Base-by-base conservation (phyloP, 495 filamentous ascomycete species). In the Friedmanniomyces endolithicus region DNA sequence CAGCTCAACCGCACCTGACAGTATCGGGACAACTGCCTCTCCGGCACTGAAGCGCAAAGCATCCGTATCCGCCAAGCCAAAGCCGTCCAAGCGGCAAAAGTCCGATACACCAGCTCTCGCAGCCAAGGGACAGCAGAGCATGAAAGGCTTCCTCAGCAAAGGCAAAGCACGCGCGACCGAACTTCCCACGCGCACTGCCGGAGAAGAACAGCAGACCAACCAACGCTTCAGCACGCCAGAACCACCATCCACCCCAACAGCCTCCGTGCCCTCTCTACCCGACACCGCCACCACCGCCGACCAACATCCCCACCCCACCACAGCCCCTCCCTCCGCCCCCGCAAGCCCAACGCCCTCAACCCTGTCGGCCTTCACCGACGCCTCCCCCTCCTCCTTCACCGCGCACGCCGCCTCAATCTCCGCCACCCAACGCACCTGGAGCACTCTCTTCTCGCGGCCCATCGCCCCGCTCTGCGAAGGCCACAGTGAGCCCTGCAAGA, bases 401-500 rank as follows among this genome's bases (percentile, higher is more conserved):
- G 76, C 79, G 48, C 90, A 86, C 63, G 29, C 53, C 25, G 59
- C 54, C 1, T 29, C 53, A 1, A 31, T 39, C 34, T 55, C 58
- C 27, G 12, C 41, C 46, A 76, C 78, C 51, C 94, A 89, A 64
- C 83, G 89, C 61, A 85, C 86, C 23, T 96, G 92, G 92, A 76
- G 77, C 1, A 88, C 85, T 65, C 73, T 98, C 1, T 85, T 98
- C 49, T 79, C 83, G 14, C 89, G 87, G 64, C 80, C 83, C 50
- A 68, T 74, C 0, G 71, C 80, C 2, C 92, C 92, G 1, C 75
- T 73, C 49, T 98, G 92, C 66, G 88, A 95, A 44, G 72, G 72
- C 29, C 92, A 98, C 64, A 73, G 78, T 50, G 92, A 98, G 52
- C 84, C 86, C 16, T 97, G 92, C 65, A 82, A 86, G 49, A 85